phyloP scores from a whole-genome alignment of 768 basidiomycete species.

The Mycena vitilis region DNA sequence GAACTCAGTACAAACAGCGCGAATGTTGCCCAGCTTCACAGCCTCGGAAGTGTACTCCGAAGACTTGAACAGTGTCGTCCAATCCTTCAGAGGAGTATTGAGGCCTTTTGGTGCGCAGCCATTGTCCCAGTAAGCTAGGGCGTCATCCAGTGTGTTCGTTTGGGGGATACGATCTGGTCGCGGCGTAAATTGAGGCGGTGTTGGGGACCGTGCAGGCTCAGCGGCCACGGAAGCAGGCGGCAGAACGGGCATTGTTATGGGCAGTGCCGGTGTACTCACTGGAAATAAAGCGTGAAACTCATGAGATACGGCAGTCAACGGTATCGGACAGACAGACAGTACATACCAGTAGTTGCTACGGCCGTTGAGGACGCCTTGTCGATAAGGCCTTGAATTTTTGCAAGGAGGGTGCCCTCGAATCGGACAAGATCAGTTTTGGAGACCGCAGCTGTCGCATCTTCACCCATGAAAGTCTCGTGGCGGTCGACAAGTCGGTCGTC shows the following conservation, averaged over 20 bases:
- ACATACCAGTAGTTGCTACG: too few species aligned
- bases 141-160: slow-evolving; percentile 36
- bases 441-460: slow-evolving; percentile 19
- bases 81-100: slow-evolving; percentile 30
- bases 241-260: neutral
- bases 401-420: slow-evolving; percentile 1
- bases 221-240: neutral
- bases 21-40: slow-evolving; percentile 21
- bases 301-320: too few species aligned
- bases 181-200: neutral
- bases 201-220: neutral
- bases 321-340: too few species aligned
- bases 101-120: slow-evolving; percentile 33
- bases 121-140: slow-evolving; percentile 34
- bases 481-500: slow-evolving; percentile 31
- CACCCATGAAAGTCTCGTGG: slow-evolving; percentile 41
- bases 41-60: slow-evolving; percentile 23
- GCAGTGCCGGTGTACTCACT: neutral
- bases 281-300: too few species aligned
- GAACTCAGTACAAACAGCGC: slow-evolving; percentile 23
- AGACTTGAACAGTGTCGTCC: slow-evolving; percentile 25
- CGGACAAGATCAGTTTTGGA: slow-evolving; percentile 20
- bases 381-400: slow-evolving; percentile 4
- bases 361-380: slow-evolving; percentile 13
- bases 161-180: slow-evolving; percentile 29